Evolutionary conservation across 192 early-diverging fungal genomes (phyloP), one percentile per base, ranked within the genome.

Genomic region (Kickxella alabastrina): DNA sequence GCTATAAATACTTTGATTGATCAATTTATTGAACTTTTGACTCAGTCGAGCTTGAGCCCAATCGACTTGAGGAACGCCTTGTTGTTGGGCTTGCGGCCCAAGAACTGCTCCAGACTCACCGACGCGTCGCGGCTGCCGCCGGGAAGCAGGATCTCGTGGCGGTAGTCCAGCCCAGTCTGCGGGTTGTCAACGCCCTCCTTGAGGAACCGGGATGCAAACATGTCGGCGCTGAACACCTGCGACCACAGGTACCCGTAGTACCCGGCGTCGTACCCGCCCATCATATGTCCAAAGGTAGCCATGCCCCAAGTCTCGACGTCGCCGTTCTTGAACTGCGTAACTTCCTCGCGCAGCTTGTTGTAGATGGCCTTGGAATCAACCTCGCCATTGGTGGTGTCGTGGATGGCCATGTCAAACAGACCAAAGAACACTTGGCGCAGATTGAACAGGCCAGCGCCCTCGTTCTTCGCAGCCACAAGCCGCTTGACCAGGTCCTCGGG

Each of bases 231-330:
- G 57, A 83, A 90, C 42, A 89, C 87, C 74, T 87, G 78, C 7
- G 83, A 81, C 82, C 83, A 92, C 50, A 88, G 59, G 49, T 91
- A 91, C 2, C 88, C 87, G 51, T 88, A 90, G 56, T 89, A 89
- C 3, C 77, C 78, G 7, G 84, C 80, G 51, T 87, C 85, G 57
- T 88, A 89, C 36, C 85, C 88, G 42, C 83, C 82, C 70, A 84
- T 82, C 45, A 90, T 68, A 57, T 90, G 88, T 0, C 82, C 82
- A 60, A 73, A 85, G 3, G 69, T 72, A n/a, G 80, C 68, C 10
- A 57, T 49, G 8, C 59, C 62, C 68, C 80, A 85, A n/a, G 52
- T 54, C 22, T 62, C 67, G 1, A 62, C 63, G 53, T 82, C 68
- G 45, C 75, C 65, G 27, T 67, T 77, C 40, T 74, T 48, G 38